Evolutionary conservation across 2,329 filamentous ascomycete species (phyloP), one percentile per base, ranked within the genome.

Genomic region (Fusarium sp.): DNA sequence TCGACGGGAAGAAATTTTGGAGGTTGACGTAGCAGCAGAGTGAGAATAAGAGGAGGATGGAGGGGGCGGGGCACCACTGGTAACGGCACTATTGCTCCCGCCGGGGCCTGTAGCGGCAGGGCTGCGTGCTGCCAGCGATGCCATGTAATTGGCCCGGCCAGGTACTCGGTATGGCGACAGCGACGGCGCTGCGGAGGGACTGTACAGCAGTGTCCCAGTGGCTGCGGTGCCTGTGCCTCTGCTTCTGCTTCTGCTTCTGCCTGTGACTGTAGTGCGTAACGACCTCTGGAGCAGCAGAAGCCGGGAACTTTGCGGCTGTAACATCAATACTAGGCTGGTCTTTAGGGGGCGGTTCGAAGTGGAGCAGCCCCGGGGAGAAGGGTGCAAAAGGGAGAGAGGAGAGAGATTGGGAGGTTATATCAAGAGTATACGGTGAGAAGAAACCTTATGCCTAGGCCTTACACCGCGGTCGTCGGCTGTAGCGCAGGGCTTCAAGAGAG

Each of bases 1-100:
- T 73, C 87, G 84, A 75, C 79, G 84, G 74, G 83, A 83, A 79
- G 87, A 83, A 83, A 87, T 87, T 80, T 81, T 85, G 72, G 72
- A 73, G 68, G 69, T 68, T 67, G 69, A 75, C 77, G 74, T 73
- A 67, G 64, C 62, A 67, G 62, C 38, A 42, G 75, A 73, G 69
- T 63, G 67, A 67, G 66, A 71, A 71, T 66, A 73, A 60, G 73
- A 68, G 72, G 74, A 78, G 73, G 79, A 79, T 80, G 79, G 81
- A 83, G 81, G 81, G 81, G 81, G 81, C 80, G 81, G 81, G 81
- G 81, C 80, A 80, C 63, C 71, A 42, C 42, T 70, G 75, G 62
- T 75, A 80, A 54, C 66, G 49, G 15, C 19, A 43, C 43, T 68
- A 75, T 67, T 73, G 72, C 64, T 59, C 64, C 72, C 75, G 64